Base-by-base conservation (phyloP, 495 filamentous ascomycete genomes). In the Penicillium alfredii region DNA sequence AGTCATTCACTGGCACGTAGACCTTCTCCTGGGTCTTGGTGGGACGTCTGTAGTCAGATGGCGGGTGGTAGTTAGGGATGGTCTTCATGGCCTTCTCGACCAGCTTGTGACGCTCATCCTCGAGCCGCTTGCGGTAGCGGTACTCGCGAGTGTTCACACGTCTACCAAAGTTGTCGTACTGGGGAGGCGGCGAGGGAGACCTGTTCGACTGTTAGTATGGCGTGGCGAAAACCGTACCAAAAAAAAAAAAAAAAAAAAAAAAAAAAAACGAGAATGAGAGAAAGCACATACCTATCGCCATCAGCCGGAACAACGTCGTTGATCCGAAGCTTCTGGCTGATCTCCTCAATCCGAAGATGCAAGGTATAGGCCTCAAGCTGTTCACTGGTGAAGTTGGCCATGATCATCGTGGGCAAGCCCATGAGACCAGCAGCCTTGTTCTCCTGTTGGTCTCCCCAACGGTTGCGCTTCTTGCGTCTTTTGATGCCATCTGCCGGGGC, bases 21-120 rank as follows among this genome's bases (percentile, higher is more conserved):
- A 98, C 90, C 77, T 97, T 98, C 79, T 98, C 92, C 67, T 96
- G 88, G 55, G 92, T 96, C 84, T 97, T 98, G 55, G 88, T 94
- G 23, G 92, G 92, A 37, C 92, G 86, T 59, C 92, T 86, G 62
- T 97, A 97, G 63, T 98, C 92, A 69, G 87, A 81, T 25, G 92
- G 92, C 51, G 92, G 89, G 61, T 95, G 85, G 54, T 97, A 98
- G 73, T 95, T 94, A 68, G 90, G 87, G 55, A 98, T 94, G 60
- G 86, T 81, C 73, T 94, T 92, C 81, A 95, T 94, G 46, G 92
- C 92, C 71, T 90, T 93, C 62, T 97, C 88, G 57, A 98, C 81
- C 48, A 95, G 74, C 66, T 96, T 94, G 69, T 98, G 92, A 44
- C 92, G 88, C 65, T 98, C 92, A 53, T 96, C 92, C 71, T 98